Base-by-base conservation (phyloP, 2,329 filamentous ascomycete genomes). In the Pyrenophora seminiperda region DNA sequence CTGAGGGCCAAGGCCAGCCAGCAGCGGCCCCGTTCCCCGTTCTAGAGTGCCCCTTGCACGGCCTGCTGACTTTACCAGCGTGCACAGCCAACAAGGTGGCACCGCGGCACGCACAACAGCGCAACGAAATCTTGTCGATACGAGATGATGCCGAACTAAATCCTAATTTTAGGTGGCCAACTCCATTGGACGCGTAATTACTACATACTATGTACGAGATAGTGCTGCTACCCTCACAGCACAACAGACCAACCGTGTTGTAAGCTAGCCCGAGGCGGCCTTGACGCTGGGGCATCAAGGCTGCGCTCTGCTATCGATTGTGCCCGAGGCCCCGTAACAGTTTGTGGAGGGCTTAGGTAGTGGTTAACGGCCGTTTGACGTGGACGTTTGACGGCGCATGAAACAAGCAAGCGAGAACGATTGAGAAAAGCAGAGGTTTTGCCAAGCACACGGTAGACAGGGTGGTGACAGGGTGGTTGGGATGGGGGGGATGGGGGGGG, bases 171-270 rank as follows among this genome's bases (percentile, higher is more conserved):
- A 53, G 50, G 41, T 40, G 49, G 50, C 43, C 34, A 47, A 47
- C 43, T 50, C 44, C 40, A 48, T 54, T 57, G 56, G 50, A 59
- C 54, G 48, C 56, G 56, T 59, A 56, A 55, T 45, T 50, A 41
- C n/a, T n/a, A n/a, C n/a, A n/a, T n/a, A n/a, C n/a, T n/a, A n/a
- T n/a, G n/a, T n/a, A n/a, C n/a, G n/a, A n/a, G n/a, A n/a, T n/a
- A n/a, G n/a, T n/a, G 45, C 40, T 18, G 33, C 31, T 41, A 42
- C 44, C 36, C n/a, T 31, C 17, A n/a, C 19, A 19, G 15, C 27
- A 32, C 32, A 19, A 24, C 45, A 24, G 18, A 18, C 17, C 34
- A 41, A 43, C 47, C 10, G 31, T 17, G 24, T 32, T 38, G 24
- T 4, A 27, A 9, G 10, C 24, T 27, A 27, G 24, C 24, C 24